Evolutionary conservation across 78 protist species (phyloP), one percentile per base, ranked within the genome.

Genomic region (Dictyostelium purpureum): DNA sequence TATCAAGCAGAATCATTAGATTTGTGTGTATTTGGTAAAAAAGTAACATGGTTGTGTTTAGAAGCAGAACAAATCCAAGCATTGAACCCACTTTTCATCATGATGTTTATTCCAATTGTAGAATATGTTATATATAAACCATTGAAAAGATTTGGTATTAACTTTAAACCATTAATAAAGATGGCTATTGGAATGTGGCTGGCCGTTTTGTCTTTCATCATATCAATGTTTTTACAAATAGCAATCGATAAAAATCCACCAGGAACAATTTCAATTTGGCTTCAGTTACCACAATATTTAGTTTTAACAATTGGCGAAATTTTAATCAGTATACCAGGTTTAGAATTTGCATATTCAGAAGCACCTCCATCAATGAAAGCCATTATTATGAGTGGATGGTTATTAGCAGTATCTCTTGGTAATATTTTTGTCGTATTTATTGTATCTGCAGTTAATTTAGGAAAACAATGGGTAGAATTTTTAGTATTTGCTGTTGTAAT

Each of bases 321-420:
- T 43, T 52, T 96, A 54, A 71, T 96, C 24, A 77, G 94, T 10
- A 79, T 96, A 35, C 73, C 96, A 0, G 90, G 95, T 14, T 88
- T 96, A 11, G 96, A 95, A 61, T 95, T 95, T 73, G 95, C 97
- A 11, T 96, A 94, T 77, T 49, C 96, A 9, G 79, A 95, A 37
- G 95, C 96, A 5, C 98, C 98, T 21, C 11, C 66, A 33, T 26
- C 87, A 38, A 95, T 95, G 97, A 96, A 96, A 81, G 16, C 52
- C 0, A 56, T 90, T 12, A 66, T 79, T 33, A 79, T 90, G 82
- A 54, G 87, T 3, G 76, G 54, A 24, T 82, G 77, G 79, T 87
- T 82, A 52, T 40, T 96, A 16, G 24, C 95, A 18, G 79, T 85
- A 1, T 82, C 97, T 45, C 1, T 90, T 33, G 97, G 97, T 26